These are phyloP conservation scores for Podaxis sp. DNA, from an alignment of 768 basidiomycete genomes.

Conservation along the genomic window DNA sequence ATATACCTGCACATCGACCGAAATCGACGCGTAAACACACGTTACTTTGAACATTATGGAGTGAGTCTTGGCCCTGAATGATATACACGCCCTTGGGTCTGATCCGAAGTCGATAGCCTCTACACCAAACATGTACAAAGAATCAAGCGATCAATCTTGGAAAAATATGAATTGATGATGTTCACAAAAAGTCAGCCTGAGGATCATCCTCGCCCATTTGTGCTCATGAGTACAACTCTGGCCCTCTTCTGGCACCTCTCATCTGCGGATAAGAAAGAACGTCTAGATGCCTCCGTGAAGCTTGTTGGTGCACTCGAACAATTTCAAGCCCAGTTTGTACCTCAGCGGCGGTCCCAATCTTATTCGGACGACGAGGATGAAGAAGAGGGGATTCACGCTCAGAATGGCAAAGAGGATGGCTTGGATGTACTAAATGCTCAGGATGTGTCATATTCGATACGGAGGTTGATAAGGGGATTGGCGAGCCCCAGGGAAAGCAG, in stretches of 20 bases:
- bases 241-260: slow-evolving; percentile 95
- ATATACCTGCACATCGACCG: neutral
- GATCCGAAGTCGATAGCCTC: neutral
- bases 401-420: slow-evolving; percentile 38
- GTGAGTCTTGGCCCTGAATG: neutral
- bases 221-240: slow-evolving; percentile 75
- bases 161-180: slow-evolving; percentile 9
- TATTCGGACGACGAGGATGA: slow-evolving; percentile 44
- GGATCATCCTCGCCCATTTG: neutral
- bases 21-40: slow-evolving; percentile 1
- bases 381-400: slow-evolving; percentile 34
- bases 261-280: slow-evolving; percentile 71
- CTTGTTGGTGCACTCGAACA: slow-evolving; percentile 77
- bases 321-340: slow-evolving; percentile 69
- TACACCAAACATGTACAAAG: neutral
- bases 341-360: slow-evolving; percentile 28
- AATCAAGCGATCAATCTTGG: slow-evolving; percentile 5
- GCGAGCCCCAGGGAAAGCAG: slow-evolving; percentile 93
- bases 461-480: slow-evolving; percentile 80
- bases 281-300: slow-evolving; percentile 82
- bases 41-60: neutral
- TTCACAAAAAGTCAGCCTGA: slow-evolving; percentile 11
- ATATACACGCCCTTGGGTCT: neutral
- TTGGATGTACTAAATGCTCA: slow-evolving; percentile 74
- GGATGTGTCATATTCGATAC: slow-evolving; percentile 91